A percentile compares a stretch with the other conserved stretches of the same genome.
Conservation (phyloP, 129 eudicot genomes). For the carrot (Daucus carota) region DNA sequence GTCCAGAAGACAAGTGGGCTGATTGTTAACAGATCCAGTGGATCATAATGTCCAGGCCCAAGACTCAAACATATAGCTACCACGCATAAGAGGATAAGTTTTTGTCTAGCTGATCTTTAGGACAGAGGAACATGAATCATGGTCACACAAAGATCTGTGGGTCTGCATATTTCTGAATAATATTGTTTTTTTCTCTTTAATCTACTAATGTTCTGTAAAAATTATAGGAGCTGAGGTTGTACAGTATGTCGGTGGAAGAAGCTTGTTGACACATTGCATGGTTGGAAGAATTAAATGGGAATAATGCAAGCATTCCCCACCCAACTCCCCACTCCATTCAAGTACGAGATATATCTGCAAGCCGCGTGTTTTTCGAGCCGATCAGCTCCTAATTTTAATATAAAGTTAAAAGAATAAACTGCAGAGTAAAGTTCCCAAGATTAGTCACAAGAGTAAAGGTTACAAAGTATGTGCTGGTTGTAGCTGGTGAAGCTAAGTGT, state of each 20-base stretch:
- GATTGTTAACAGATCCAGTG: background rate
- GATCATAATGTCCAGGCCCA: background rate
- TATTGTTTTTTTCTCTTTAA: too few relatives aligned
- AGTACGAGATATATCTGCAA: too few relatives aligned
- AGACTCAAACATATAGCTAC: background rate
- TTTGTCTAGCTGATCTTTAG: background rate
- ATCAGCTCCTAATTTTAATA: too few relatives aligned
- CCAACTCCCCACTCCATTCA: background rate
- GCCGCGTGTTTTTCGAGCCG: too few relatives aligned
- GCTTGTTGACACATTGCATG: background rate
- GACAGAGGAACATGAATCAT: background rate
- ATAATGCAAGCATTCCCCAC: background rate
- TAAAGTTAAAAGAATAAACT: too few relatives aligned
- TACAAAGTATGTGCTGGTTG: background rate
- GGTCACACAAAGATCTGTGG: background rate
- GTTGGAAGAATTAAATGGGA: background rate
- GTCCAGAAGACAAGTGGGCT: background rate
- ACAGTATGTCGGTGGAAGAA: slow-evolving; percentile 3
- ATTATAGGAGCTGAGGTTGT: background rate
- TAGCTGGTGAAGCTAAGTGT: background rate
- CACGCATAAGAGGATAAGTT: background rate
- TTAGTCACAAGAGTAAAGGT: background rate
- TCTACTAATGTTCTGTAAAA: too few relatives aligned
- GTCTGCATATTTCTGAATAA: background rate
- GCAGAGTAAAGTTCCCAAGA: background rate